These are phyloP conservation scores for Clarireedia hainanense DNA, from an alignment of 2,329 filamentous ascomycete genomes.

Conservation along the genomic window DNA sequence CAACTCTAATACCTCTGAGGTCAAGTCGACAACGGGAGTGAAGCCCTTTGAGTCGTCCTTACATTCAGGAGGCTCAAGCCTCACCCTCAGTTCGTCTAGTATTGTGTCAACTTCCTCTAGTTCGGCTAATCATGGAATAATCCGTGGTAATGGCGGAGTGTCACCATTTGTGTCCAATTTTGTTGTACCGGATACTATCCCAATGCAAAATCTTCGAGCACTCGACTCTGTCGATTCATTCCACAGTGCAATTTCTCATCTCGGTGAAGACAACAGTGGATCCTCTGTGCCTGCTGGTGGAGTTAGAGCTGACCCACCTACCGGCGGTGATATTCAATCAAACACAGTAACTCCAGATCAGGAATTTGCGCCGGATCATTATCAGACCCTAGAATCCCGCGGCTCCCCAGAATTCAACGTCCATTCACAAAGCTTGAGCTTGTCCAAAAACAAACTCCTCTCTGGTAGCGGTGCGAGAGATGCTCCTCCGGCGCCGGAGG, in stretches of 20 bases:
- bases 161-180: background rate
- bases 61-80: background rate
- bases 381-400: too few species aligned
- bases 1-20: background rate
- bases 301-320: background rate
- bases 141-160: background rate
- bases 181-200: background rate
- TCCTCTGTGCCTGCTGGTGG: background rate
- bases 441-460: too few species aligned
- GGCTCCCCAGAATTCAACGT: too few species aligned
- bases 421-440: too few species aligned
- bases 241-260: slow-evolving; percentile 8
- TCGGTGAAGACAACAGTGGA: background rate
- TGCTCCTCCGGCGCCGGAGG: background rate
- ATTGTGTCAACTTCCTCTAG: background rate
- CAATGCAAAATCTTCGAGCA: slow-evolving; percentile 4
- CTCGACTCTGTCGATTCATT: slow-evolving; percentile 11
- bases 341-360: too few species aligned
- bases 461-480: background rate
- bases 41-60: background rate
- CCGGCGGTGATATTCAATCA: background rate
- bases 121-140: background rate
- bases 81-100: background rate
- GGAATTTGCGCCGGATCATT: too few species aligned
- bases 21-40: background rate